Evolutionary conservation across 225 moss, liverwort and hornwort species (phyloP).

Genomic region (Anthoceros angustus): DNA sequence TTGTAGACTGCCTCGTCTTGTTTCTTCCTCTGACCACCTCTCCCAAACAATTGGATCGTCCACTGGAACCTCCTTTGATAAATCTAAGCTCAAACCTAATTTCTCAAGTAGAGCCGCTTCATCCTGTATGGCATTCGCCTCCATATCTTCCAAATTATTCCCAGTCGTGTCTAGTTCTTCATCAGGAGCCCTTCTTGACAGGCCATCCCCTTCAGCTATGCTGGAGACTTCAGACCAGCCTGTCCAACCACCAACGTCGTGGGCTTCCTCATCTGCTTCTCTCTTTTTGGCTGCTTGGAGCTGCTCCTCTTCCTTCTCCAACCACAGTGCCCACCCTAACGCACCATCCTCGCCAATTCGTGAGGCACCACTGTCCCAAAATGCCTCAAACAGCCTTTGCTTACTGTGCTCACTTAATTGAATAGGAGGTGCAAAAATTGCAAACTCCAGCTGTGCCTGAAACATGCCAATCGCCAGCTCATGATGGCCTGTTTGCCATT

Average conservation of each 20-base stretch:
- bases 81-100: constrained; percentile 67
- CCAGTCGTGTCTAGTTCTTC: constrained; percentile 14
- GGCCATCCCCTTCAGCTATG: constrained; percentile 10
- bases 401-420: constrained; percentile 60
- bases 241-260: constrained; percentile 70
- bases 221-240: constrained; percentile 53
- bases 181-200: constrained; percentile 1
- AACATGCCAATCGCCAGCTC: constrained; percentile 74
- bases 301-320: constrained; percentile 62
- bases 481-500: constrained; percentile 84
- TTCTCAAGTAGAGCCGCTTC: constrained; percentile 64
- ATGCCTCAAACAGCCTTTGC: constrained; percentile 64
- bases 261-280: constrained; percentile 39
- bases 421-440: constrained; percentile 66
- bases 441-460: constrained; percentile 75
- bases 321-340: constrained; percentile 68
- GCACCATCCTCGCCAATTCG: constrained; percentile 92
- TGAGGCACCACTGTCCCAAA: constrained; percentile 71
- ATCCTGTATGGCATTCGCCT: constrained; percentile 41
- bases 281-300: constrained; percentile 34
- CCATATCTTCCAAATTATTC: constrained; percentile 18
- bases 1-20: constrained; percentile 56
- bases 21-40: constrained; percentile 73
- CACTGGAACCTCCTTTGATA: constrained; percentile 60
- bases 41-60: constrained; percentile 61